Conservation (phyloP, 257 asterid species). For the Osmanthus fragrans region DNA sequence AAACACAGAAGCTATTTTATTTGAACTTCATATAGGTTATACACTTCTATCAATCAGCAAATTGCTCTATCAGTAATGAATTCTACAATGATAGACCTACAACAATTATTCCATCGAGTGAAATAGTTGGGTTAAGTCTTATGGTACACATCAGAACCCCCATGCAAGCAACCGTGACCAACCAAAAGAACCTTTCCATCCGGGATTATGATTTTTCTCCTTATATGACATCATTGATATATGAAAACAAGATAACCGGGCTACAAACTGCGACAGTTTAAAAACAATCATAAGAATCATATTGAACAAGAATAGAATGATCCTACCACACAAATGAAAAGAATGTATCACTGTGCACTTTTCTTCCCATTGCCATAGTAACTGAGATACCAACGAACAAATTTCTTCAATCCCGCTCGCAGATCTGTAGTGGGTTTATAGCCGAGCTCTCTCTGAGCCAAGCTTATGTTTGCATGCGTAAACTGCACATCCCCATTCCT, state of each 20-base stretch:
- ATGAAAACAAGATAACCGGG: constrained; percentile 21
- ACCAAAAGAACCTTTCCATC: constrained; percentile 21
- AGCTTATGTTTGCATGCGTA: constrained; percentile 66
- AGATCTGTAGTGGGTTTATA: constrained; percentile 60
- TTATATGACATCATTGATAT: constrained; percentile 27
- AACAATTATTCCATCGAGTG: constrained; percentile 46
- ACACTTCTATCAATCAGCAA: constrained; percentile 52
- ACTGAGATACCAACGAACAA: constrained; percentile 57
- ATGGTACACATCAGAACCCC: constrained; percentile 25
- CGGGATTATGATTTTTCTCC: constrained; percentile 27
- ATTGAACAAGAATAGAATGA: constrained; percentile 35
- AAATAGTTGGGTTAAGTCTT: constrained; percentile 26
- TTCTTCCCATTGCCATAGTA: constrained; percentile 60
- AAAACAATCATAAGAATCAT: constrained; percentile 39
- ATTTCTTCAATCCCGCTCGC: constrained; percentile 58
- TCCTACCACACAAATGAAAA: constrained; percentile 28
- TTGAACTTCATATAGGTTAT: constrained; percentile 43
- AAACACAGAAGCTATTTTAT: constrained; percentile 36
- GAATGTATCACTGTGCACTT: constrained; percentile 39
- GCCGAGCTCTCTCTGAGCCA: constrained; percentile 54
- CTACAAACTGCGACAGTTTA: constrained; percentile 17
- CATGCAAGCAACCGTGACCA: constrained; percentile 10
- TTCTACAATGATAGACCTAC: constrained; percentile 48
- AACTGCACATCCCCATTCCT: constrained; percentile 68
- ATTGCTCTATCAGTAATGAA: constrained; percentile 54